Evolutionary conservation across 164 flowering plant genomes (phyloP), one percentile per base, ranked within the genome.

Genomic region (Magnolia changhungtana): DNA sequence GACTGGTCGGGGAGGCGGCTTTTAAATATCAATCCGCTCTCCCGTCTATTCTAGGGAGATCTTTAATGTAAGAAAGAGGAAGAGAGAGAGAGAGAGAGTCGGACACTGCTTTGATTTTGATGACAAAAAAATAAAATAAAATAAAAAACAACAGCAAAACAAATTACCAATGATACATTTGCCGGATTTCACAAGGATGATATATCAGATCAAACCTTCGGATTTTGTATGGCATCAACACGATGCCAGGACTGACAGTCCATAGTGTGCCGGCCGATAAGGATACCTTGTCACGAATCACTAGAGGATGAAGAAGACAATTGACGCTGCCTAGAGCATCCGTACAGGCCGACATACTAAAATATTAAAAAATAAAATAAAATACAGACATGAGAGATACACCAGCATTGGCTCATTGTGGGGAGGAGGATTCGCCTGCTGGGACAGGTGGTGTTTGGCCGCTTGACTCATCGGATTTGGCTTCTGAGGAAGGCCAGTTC

Each of bases 401-500:
- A 65, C 6, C 45, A 37, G 45, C 45, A 37, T 37, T 37, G 45
- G 45, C 45, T 37, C 45, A 37, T 37, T 37, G 72, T 45, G 49
- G 58, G 68, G 20, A 11, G 20, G 52, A 20, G n/a, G 55, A 29
- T 55, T 67, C 64, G 24, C 19, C 72, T 31, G 3, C n/a, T 16
- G 10, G 76, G 45, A 64, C 58, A 1, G 69, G 27, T 4, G 67
- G 76, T 10, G 69, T 74, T 49, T 20, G 52, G 55, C 76, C 59
- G 50, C 76, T 65, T 50, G 77, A 24, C n/a, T 64, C 76, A 23
- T 67, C 63, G 3, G 73, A 69, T 37, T 59, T 37, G 66, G 52
- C 72, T 7, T 31, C 78, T 3, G 50, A 75, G 8, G 91, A 86
- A 19, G 86, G 84, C 16, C 74, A 76, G 49, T 75, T 88, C 19